Evolutionary conservation across 2,329 filamentous ascomycete genomes (phyloP).

Genomic region (Hymenoscyphus occultus): DNA sequence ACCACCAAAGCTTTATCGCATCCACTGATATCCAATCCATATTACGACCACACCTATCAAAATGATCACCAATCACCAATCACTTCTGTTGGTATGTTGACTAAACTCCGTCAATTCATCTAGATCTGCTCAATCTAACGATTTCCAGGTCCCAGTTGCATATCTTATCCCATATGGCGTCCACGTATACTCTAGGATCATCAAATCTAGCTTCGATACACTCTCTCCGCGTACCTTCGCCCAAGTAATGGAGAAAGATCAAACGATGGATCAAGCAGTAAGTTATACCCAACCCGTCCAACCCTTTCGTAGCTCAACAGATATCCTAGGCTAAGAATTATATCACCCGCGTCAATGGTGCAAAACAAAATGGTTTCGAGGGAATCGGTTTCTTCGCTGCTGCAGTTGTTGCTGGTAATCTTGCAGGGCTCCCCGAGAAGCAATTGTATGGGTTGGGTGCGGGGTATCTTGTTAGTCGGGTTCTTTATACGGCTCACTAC

Average conservation of each 20-base stretch:
- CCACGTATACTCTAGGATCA: conserved; percentile 35
- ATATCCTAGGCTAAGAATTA: conserved; percentile 2
- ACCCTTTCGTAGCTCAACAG: not conserved
- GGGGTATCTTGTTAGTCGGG: conserved; percentile 6
- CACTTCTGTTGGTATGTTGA: conserved; percentile 11
- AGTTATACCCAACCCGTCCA: not conserved
- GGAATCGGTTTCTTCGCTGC: conserved; percentile 10
- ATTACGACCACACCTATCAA: no score
- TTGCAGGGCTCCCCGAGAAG: not conserved
- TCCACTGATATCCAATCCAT: no score
- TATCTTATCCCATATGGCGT: conserved; percentile 38
- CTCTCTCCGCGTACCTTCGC: conserved; percentile 34
- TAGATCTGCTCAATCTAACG: not conserved
- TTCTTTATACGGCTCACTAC: not conserved
- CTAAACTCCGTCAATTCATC: not conserved
- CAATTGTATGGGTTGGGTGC: conserved; percentile 1
- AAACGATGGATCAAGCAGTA: conserved; percentile 34
- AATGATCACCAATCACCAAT: conserved; percentile 11
- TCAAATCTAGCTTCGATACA: conserved; percentile 31
- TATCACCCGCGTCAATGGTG: conserved; percentile 9
- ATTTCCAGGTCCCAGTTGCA: conserved; percentile 27
- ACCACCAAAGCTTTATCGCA: no score
- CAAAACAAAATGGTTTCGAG: conserved; percentile 13
- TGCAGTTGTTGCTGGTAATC: conserved; percentile 11
- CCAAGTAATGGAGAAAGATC: conserved; percentile 29